Percentiles rank a stretch among this genome's conserved stretches.
These are phyloP conservation scores for Fusarium brevicatenulatum DNA, from an alignment of 2,329 filamentous ascomycete species.

Conservation along the genomic window DNA sequence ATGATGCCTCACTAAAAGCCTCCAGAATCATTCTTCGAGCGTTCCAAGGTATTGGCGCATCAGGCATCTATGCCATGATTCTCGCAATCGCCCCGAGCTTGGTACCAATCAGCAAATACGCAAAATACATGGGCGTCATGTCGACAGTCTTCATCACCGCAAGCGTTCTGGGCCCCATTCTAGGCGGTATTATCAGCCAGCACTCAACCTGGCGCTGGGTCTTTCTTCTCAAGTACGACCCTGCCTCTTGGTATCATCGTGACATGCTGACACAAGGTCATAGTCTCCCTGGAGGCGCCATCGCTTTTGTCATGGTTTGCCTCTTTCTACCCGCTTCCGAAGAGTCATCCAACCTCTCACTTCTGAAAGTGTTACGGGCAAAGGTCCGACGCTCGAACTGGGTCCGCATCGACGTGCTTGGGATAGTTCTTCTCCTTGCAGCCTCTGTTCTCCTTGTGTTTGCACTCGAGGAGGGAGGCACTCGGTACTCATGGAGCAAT, in stretches of 20 bases:
- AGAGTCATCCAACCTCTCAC: neutral
- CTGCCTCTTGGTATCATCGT: rapidly evolving
- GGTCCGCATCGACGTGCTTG: neutral
- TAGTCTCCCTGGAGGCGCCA: conserved; percentile 1
- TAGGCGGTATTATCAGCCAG: conserved; percentile 4
- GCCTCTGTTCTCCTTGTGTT: conserved; percentile 10
- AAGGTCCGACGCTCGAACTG: neutral
- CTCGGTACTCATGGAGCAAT: neutral
- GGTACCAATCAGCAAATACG: neutral
- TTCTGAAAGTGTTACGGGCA: neutral
- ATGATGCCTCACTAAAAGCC: rapidly evolving
- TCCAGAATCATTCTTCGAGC: neutral
- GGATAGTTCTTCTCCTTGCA: neutral
- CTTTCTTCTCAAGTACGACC: conserved; percentile 4
- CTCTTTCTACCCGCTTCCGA: conserved; percentile 1
- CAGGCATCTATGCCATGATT: conserved; percentile 4
- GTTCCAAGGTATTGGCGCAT: conserved; percentile 4
- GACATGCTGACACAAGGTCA: neutral
- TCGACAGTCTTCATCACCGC: conserved; percentile 12
- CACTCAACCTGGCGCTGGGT: conserved; percentile 16
- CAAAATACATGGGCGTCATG: conserved; percentile 6
- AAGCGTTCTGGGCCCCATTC: neutral
- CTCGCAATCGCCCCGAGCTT: neutral
- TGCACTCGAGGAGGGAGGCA: conserved; percentile 1
- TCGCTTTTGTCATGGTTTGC: neutral